phyloP scores from a whole-genome alignment of 1,139 yeast genomes.

The Scheffersomyces cryptocercus region DNA sequence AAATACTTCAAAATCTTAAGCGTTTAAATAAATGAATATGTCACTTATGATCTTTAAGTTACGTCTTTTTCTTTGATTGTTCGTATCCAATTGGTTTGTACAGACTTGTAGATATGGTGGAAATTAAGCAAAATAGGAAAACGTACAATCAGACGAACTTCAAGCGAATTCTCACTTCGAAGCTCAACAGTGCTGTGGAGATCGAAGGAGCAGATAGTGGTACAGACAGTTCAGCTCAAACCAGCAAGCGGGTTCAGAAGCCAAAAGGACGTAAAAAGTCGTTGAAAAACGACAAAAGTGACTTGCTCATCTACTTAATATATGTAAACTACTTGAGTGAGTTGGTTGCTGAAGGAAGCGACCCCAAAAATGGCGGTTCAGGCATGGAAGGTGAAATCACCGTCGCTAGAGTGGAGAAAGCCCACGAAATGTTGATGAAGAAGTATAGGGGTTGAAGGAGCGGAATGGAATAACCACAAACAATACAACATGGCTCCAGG shows the following conservation, averaged over 20 bases:
- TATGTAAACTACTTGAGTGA: constrained; percentile 47
- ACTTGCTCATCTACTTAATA: constrained; percentile 48
- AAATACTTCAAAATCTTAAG: too few species aligned
- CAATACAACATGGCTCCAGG: neutral
- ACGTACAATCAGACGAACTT: constrained; percentile 22
- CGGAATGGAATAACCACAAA: neutral
- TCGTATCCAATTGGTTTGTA: too few species aligned
- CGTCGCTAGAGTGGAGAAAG: constrained; percentile 17
- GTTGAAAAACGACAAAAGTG: constrained; percentile 41
- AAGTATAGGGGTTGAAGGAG: constrained; percentile 27
- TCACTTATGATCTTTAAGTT: too few species aligned
- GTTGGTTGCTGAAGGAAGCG: constrained; percentile 36
- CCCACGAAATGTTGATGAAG: constrained; percentile 23
- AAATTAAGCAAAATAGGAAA: constrained; percentile 11
- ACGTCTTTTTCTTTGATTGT: too few species aligned
- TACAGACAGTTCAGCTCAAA: neutral
- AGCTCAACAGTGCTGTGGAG: constrained; percentile 5
- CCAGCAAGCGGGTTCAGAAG: constrained; percentile 5
- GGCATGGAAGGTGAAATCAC: constrained; percentile 28
- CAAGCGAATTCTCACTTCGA: constrained; percentile 19
- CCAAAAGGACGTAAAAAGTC: constrained; percentile 2
- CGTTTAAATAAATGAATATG: too few species aligned
- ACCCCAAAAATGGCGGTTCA: constrained; percentile 30
- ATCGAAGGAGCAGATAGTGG: neutral
- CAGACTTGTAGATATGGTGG: neutral